phyloP scores from a whole-genome alignment of 225 moss, liverwort and hornwort genomes.

The Marchantia paleacea region DNA sequence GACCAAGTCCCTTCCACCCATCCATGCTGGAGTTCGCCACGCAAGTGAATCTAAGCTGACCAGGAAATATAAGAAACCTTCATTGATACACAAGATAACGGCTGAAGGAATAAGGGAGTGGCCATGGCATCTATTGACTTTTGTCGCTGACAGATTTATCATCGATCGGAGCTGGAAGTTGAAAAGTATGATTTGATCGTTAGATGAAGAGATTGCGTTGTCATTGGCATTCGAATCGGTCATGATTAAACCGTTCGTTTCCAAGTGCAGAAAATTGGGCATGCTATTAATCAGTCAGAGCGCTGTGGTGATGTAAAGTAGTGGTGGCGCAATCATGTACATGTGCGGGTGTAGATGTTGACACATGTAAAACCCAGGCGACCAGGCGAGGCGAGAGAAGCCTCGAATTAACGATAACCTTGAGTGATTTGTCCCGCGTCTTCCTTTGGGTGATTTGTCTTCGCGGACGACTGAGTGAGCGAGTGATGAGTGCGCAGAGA shows the following conservation, averaged over 20 bases:
- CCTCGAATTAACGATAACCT: background rate
- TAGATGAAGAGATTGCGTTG: background rate
- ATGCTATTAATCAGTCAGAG: background rate
- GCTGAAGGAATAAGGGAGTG: background rate
- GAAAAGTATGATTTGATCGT: conserved; percentile 1
- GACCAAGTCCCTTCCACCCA: background rate
- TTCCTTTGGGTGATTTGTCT: background rate
- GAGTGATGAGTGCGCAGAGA: background rate
- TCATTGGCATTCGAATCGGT: background rate
- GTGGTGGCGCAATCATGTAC: conserved; percentile 1
- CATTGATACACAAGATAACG: background rate
- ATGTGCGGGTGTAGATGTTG: background rate
- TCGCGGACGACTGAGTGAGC: background rate
- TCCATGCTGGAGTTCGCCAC: background rate
- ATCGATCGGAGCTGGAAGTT: background rate
- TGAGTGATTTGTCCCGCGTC: background rate
- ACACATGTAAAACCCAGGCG: background rate
- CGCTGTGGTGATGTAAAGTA: background rate
- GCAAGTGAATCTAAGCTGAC: background rate
- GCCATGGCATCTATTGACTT: conserved; percentile 4
- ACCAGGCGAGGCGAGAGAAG: background rate
- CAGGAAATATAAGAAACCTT: background rate
- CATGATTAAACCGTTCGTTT: background rate
- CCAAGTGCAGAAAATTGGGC: background rate
- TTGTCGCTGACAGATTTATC: background rate